phyloP scores from a whole-genome alignment of 805 yeast genomes.

The Wickerhamia fluorescens region DNA sequence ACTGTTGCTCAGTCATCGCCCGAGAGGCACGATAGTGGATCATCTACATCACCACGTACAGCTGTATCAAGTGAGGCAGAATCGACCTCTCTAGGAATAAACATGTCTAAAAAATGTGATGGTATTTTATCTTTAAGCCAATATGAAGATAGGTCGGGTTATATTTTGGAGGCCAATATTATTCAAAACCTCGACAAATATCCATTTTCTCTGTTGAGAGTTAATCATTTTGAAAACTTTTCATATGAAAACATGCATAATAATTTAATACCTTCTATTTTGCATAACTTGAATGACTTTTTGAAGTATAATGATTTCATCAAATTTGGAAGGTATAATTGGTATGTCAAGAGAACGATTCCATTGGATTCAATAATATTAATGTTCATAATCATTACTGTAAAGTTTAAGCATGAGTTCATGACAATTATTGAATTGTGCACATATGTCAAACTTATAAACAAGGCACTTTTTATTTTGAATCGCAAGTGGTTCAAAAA shows the following conservation, averaged over 20 bases:
- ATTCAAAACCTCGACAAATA: slow-evolving; percentile 30
- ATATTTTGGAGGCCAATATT: slow-evolving; percentile 31
- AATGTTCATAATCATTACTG: slow-evolving; percentile 44
- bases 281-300: slow-evolving; percentile 52
- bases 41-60: too few species aligned
- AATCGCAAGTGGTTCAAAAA: slow-evolving; percentile 40
- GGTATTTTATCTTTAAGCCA: slow-evolving; percentile 27
- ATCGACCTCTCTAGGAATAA: too few species aligned
- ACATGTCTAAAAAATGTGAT: slow-evolving; percentile 10
- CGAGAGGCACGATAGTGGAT: too few species aligned
- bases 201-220: slow-evolving; percentile 28
- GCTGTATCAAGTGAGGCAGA: too few species aligned
- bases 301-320: slow-evolving; percentile 45
- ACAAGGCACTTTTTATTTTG: slow-evolving; percentile 35
- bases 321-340: slow-evolving; percentile 47
- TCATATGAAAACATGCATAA: slow-evolving; percentile 45
- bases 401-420: slow-evolving; percentile 41
- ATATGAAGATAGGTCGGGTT: slow-evolving; percentile 36
- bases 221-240: slow-evolving; percentile 33
- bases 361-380: slow-evolving; percentile 54
- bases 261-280: slow-evolving; percentile 48
- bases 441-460: slow-evolving; percentile 32
- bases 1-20: too few species aligned
- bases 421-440: slow-evolving; percentile 31
- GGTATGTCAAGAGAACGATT: slow-evolving; percentile 55